Conservation (phyloP, 2,329 filamentous ascomycete genomes). For the Grosmannia clavigera region DNA sequence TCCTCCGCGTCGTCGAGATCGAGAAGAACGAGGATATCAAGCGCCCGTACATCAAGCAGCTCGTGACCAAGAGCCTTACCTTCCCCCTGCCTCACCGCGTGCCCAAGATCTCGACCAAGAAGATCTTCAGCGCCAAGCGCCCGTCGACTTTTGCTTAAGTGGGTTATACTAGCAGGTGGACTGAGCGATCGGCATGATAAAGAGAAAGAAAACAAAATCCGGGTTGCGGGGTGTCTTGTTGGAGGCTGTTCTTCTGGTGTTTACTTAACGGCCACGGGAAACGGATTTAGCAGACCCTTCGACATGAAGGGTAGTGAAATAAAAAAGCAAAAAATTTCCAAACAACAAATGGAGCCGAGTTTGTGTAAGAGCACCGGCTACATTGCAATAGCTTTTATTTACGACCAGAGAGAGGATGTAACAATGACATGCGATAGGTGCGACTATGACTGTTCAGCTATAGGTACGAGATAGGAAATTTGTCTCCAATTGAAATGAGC, state of each 20-base stretch:
- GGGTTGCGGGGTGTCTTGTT: constrained; percentile 20
- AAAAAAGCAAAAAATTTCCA: constrained; percentile 4
- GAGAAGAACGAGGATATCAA: constrained; percentile 91
- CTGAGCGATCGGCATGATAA: background rate
- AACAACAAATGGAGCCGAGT: background rate
- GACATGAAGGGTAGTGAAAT: constrained; percentile 1
- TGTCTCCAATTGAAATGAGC: too few relatives aligned
- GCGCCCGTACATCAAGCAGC: constrained; percentile 99
- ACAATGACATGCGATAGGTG: too few relatives aligned
- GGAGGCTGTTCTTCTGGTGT: constrained; percentile 46
- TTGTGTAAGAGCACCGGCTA: background rate
- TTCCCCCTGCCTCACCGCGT: constrained; percentile 98
- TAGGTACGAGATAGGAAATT: too few relatives aligned
- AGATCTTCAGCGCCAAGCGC: constrained; percentile 86
- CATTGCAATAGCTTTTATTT: background rate
- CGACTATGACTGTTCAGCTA: too few relatives aligned
- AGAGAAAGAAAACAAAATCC: background rate
- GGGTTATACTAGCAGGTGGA: background rate
- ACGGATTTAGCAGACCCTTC: constrained; percentile 20
- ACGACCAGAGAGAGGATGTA: background rate
- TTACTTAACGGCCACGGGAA: constrained; percentile 42
- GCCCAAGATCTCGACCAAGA: constrained; percentile 70
- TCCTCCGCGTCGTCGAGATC: constrained; percentile 96
- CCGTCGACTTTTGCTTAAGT: constrained; percentile 91
- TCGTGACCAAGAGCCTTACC: constrained; percentile 85